Base-by-base conservation (phyloP, 768 basidiomycete species). In the Tulasnella sp. region DNA sequence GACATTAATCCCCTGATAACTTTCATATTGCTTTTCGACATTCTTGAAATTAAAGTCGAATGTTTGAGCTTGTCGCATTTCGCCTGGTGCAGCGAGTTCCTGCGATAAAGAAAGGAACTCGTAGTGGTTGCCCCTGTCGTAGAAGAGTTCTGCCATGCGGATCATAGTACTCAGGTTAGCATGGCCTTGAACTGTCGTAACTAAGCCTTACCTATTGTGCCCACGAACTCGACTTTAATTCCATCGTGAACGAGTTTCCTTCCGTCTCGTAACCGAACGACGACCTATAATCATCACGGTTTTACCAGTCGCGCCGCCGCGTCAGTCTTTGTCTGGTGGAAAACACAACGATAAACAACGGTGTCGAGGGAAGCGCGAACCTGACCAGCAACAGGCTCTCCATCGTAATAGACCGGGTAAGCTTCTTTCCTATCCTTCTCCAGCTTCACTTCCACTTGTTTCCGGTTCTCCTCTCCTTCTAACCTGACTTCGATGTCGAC, bases 191-290 rank as follows among this genome's bases (percentile, higher is more conserved):
- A 24, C 24, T 1, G 8, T n/a, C 0, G 52, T 24, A 24, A n/a
- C 52, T 3, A 52, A 24, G 12, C 7, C 52, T 24, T 10, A 93
- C 97, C 97, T 83, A 98, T 99, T 83, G 93, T 95, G 40, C 97
- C 96, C 40, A 96, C 93, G 83, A 99, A 97, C 86, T 99, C 97
- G 62, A 99, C 94, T 86, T 98, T 96, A 85, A 99, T 96, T 3
- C 97, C 97, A 44, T 99, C 97, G 84, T 99, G 98, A 27, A 92
- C 89, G 81, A 97, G 88, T 85, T 93, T 95, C 91, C 98, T 98
- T 31, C 98, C 97, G 84, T 99, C 98, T 73, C 96, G 90, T 12
- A 97, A 92, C 36, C 95, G 91, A 81, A 98, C 92, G 21, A 91
- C 89, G 5, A 94, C 92, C 95, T 97, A n/a, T 0, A 52, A 9